Conservation (phyloP, 2,329 filamentous ascomycete genomes). For the Grosmannia penicillata region DNA sequence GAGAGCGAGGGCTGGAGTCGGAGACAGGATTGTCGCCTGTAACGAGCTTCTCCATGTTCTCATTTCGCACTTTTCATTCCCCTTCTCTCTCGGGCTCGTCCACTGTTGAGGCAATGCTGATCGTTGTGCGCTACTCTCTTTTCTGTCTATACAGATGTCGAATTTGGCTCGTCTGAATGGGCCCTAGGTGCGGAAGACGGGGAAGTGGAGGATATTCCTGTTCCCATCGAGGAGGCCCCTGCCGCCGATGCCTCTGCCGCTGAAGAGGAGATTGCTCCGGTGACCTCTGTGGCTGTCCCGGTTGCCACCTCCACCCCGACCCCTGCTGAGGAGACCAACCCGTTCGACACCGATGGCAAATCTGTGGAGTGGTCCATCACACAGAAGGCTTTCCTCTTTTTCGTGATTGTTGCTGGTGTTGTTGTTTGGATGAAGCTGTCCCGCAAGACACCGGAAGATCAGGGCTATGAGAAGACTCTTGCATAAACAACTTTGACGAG, state of each 20-base stretch:
- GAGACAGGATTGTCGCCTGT: background rate
- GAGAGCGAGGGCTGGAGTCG: background rate
- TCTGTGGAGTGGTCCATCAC: constrained; percentile 25
- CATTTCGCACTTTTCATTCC: background rate
- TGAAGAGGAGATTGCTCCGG: constrained; percentile 12
- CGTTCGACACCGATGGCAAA: constrained; percentile 5
- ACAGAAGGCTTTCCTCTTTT: constrained; percentile 36
- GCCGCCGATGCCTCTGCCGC: constrained; percentile 8
- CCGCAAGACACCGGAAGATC: constrained; percentile 18
- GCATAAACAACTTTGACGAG: constrained; percentile 17
- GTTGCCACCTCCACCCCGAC: background rate
- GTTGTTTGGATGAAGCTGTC: constrained; percentile 28
- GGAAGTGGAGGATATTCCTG: constrained; percentile 9
- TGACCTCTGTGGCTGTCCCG: background rate
- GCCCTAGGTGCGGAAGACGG: constrained; percentile 21
- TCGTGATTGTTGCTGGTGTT: constrained; percentile 30
- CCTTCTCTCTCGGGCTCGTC: background rate
- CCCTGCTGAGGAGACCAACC: constrained; percentile 1
- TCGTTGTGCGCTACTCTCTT: constrained; percentile 5
- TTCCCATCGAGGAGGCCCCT: constrained; percentile 5
- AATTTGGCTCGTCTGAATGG: constrained; percentile 22
- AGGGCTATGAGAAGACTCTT: constrained; percentile 29
- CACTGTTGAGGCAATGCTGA: constrained; percentile 1
- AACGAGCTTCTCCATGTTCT: background rate
- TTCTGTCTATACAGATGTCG: constrained; percentile 14